Evolutionary conservation across 2,329 filamentous ascomycete species (phyloP), one percentile per base, ranked within the genome.

Genomic region (Colletotrichum neosansevieriae): DNA sequence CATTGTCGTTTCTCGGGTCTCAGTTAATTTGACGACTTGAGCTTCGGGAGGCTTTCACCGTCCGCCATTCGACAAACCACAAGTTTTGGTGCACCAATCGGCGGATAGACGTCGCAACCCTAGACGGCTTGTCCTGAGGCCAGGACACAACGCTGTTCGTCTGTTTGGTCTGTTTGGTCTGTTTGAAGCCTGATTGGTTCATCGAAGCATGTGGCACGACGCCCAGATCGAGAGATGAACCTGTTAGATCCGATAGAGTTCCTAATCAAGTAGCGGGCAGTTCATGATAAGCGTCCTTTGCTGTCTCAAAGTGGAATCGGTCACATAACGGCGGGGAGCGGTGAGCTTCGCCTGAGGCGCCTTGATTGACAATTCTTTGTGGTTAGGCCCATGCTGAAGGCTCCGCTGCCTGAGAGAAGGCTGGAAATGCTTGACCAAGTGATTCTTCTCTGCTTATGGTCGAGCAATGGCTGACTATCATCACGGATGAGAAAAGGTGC

Each of bases 301-400:
- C 40, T n/a, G 10, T 34, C 29, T 58, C 32, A 13, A 49, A 36
- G 11, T 19, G 24, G 56, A 19, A 58, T 47, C 17, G 24, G 24
- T 10, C 56, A 47, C 47, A n/a, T 21, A 21, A 45, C 56, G 42
- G 45, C 42, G 56, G 6, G 24, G 29, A 21, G 56, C 40, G 56
- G 56, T 47, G 56, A 45, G 42, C 40, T 58, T 58, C 42, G n/a
- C n/a, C n/a, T n/a, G n/a, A 58, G 40, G 40, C 32, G 24, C 36
- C 19, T n/a, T 42, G 53, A 44, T 29, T 40, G 38, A 44, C 53
- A 57, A 36, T 40, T 38, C 54, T 58, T 58, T 45, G 21, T 36
- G 34, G 56, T 32, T 21, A 58, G 40, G 12, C 19, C 40, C 21
- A 17, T 24, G 40, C 40, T 58, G 21, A 36, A 19, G 56, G 40